phyloP scores from a whole-genome alignment of 176 grass and related monocot species.

The Alloteropsis semialata region DNA sequence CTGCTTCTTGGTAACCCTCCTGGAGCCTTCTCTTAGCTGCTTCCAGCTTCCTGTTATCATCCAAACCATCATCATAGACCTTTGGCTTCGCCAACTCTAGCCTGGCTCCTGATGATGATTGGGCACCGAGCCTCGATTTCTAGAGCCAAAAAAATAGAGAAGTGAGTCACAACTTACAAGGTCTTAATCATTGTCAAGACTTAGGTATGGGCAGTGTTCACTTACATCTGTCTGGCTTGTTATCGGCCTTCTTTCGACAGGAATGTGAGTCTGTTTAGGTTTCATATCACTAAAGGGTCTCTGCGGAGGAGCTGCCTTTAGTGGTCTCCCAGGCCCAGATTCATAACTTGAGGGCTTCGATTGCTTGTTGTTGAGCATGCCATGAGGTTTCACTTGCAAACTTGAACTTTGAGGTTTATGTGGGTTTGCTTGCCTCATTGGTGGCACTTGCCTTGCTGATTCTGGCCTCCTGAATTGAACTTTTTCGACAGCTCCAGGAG shows the following conservation, averaged over 20 bases:
- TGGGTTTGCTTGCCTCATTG: constrained; percentile 48
- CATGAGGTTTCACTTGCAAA: constrained; percentile 35
- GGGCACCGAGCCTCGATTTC: constrained; percentile 50
- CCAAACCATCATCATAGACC: constrained; percentile 46
- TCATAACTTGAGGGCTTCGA: constrained; percentile 38
- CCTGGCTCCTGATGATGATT: constrained; percentile 41
- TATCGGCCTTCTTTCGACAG: constrained; percentile 47
- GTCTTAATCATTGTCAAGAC: constrained; percentile 7
- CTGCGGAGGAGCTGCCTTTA: constrained; percentile 35
- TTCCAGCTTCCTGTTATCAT: constrained; percentile 65
- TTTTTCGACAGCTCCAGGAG: constrained; percentile 28
- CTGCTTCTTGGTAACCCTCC: constrained; percentile 85
- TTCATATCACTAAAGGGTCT: constrained; percentile 34
- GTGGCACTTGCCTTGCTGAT: constrained; percentile 31
- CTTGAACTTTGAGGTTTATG: constrained; percentile 35
- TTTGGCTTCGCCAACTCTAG: constrained; percentile 48
- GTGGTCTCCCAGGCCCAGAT: constrained; percentile 43
- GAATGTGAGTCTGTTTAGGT: constrained; percentile 22
- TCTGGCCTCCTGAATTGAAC: constrained; percentile 40
- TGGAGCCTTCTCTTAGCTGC: constrained; percentile 80
- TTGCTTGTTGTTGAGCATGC: constrained; percentile 27
- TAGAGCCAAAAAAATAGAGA: constrained; percentile 29
- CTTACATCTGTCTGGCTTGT: constrained; percentile 63
- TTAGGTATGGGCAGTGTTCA: constrained; percentile 20
- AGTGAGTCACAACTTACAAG: constrained; percentile 29